Evolutionary conservation across 129 eudicot genomes (phyloP).

Genomic region (Helichrysum umbraculigerum): DNA sequence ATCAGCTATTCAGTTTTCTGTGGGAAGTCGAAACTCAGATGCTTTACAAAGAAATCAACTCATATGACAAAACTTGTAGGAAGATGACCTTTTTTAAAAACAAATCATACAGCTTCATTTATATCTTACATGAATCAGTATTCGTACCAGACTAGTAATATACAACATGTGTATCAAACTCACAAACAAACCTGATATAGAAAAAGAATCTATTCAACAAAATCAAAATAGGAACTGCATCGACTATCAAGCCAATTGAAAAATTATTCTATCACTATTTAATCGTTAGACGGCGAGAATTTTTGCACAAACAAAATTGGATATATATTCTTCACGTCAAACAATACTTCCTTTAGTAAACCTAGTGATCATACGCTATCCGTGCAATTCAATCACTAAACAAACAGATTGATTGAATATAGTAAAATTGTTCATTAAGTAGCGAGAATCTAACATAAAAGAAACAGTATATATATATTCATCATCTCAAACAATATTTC

Average conservation of each 20-base stretch:
- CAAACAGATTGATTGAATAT: too few species aligned
- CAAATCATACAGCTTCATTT: not conserved
- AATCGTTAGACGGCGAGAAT: not conserved
- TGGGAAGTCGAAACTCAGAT: not conserved
- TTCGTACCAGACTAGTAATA: not conserved
- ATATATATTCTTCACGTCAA: not conserved
- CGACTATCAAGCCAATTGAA: too few species aligned
- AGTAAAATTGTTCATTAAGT: too few species aligned
- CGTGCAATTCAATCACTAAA: too few species aligned
- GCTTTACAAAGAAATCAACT: not conserved
- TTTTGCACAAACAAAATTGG: not conserved
- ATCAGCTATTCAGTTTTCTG: not conserved
- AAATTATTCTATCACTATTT: not conserved
- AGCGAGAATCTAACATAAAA: too few species aligned
- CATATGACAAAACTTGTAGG: not conserved
- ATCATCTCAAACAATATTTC: not conserved
- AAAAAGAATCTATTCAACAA: not conserved
- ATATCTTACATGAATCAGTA: not conserved
- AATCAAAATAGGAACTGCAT: not conserved
- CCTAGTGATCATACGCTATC: too few species aligned
- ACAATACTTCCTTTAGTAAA: too few species aligned
- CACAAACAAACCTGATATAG: not conserved
- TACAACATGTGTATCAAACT: conserved; percentile 5
- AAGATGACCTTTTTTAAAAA: not conserved
- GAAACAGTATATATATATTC: not conserved